Base-by-base conservation (phyloP, 257 asterid genomes). In the Nicotiana undulata region DNA sequence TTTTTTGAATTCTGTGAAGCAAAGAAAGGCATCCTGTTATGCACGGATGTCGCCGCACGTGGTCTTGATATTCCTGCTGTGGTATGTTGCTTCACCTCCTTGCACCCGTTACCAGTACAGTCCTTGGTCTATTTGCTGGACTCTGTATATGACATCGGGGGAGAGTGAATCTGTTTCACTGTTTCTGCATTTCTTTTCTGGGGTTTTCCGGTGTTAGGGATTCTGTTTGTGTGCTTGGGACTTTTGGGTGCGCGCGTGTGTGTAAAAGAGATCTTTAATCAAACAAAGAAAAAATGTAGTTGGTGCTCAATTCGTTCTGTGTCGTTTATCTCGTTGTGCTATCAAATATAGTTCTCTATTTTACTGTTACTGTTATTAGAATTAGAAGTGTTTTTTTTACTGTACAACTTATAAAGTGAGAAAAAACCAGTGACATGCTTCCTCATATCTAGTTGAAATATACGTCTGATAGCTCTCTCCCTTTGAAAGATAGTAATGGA, bases 41-140 rank as follows among this genome's bases (percentile, higher is more conserved):
- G 99, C 82, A 96, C 99, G 0, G 98, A 96, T 80, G 98, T 96
- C 12, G 99, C 98, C 24, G 98, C 99, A 72, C 98, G 99, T 84
- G 99, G 99, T 79, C 97, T 96, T 81, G 98, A 96, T 88, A 94
- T 96, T 86, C 99, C 98, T 76, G 86, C 92, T 75, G 98, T 96
- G 98, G 99, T 96, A 94, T 82, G 89, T 61, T 84, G 32, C 75
- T 70, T 82, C 70, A 52, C 84, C 70, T 76, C 44, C 12, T 51
- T 51, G 6, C 56, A 11, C 55, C 55, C 16, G 16, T 72, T 46
- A 72, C 51, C 37, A 46, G 8, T 7, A 11, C 77, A 22, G 61
- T 72, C 16, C 51, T n/a, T 72, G 34, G 34, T 49, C 61, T 24
- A 24, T 22, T 46, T 24, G 40, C 60, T 49, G 34, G 58, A 67